phyloP scores from a whole-genome alignment of 2,329 filamentous ascomycete species.

The Byssoonygena ceratinophila region DNA sequence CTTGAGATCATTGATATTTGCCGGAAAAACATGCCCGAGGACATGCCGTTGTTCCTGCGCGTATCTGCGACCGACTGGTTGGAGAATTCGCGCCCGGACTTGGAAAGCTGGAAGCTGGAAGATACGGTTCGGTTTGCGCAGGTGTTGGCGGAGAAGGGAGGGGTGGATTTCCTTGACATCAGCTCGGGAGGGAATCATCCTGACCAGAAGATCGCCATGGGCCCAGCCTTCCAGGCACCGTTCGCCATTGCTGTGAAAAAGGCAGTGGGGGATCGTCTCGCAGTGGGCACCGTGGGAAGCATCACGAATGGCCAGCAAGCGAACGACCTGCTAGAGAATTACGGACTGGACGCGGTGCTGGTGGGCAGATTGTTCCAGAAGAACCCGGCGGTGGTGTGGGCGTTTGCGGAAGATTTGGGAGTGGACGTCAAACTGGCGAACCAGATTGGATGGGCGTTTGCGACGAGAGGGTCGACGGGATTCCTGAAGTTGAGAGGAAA shows the following conservation, averaged over 20 bases:
- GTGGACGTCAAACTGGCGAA: conserved; percentile 61
- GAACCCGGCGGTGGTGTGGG: conserved; percentile 68
- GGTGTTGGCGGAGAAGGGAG: conserved; percentile 57
- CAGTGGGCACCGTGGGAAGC: conserved; percentile 63
- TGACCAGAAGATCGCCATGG: conserved; percentile 33
- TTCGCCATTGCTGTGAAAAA: conserved; percentile 63
- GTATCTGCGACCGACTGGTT: conserved; percentile 70
- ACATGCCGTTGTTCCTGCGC: conserved; percentile 62
- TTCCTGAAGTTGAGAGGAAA: conserved; percentile 3
- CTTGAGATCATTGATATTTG: conserved; percentile 57
- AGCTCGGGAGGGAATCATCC: conserved; percentile 62
- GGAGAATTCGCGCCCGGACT: conserved; percentile 45
- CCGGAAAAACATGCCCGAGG: conserved; percentile 51
- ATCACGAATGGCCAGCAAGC: conserved; percentile 62
- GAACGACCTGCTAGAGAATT: conserved; percentile 46
- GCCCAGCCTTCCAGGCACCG: conserved; percentile 62
- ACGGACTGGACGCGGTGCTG: conserved; percentile 57
- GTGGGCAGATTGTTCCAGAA: conserved; percentile 68
- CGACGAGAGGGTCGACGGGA: conserved; percentile 30
- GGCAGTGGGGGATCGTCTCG: conserved; percentile 59
- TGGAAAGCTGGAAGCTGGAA: conserved; percentile 56
- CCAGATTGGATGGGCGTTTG: conserved; percentile 56
- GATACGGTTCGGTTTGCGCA: conserved; percentile 55
- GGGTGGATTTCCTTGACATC: conserved; percentile 71
- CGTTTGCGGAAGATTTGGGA: conserved; percentile 60